A percentile compares a stretch with the other conserved stretches of the same genome.
Conservation (phyloP, 2,329 filamentous ascomycete species). For the Metarhizium sp. region DNA sequence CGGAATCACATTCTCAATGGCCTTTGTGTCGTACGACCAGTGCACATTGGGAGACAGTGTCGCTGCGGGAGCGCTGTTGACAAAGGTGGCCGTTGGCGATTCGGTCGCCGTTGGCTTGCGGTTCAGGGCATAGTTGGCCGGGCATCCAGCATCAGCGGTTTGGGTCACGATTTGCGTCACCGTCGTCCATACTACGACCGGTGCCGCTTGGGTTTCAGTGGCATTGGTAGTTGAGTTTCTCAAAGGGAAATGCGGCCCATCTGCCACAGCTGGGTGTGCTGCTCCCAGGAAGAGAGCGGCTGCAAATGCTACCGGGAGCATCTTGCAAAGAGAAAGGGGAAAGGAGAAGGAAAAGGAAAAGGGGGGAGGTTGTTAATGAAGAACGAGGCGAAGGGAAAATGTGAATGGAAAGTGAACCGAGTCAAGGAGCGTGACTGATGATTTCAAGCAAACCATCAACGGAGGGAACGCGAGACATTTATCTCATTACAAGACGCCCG, state of each 20-base stretch:
- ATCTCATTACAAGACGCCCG: neutral
- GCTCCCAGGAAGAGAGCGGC: conserved; percentile 3
- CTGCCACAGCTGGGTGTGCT: neutral
- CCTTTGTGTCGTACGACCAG: conserved; percentile 15
- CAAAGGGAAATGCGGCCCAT: neutral
- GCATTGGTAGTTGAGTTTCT: neutral
- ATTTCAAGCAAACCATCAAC: too few relatives aligned
- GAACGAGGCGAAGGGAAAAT: neutral
- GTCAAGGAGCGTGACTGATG: neutral
- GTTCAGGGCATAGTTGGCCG: neutral
- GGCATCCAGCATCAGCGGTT: neutral
- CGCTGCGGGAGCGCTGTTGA: neutral
- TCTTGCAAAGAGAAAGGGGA: neutral
- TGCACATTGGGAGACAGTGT: conserved; percentile 11
- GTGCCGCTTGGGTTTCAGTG: neutral
- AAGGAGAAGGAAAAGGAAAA: neutral
- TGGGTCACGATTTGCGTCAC: neutral
- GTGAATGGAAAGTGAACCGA: neutral
- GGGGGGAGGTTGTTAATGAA: neutral
- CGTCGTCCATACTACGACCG: neutral
- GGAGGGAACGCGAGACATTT: neutral
- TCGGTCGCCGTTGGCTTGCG: neutral
- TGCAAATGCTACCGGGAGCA: neutral
- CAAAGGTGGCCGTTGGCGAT: conserved; percentile 1
- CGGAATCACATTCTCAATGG: conserved; percentile 14